Evolutionary conservation across 352 stramenopile genomes (phyloP).

Genomic region (Phytophthora megakarya): DNA sequence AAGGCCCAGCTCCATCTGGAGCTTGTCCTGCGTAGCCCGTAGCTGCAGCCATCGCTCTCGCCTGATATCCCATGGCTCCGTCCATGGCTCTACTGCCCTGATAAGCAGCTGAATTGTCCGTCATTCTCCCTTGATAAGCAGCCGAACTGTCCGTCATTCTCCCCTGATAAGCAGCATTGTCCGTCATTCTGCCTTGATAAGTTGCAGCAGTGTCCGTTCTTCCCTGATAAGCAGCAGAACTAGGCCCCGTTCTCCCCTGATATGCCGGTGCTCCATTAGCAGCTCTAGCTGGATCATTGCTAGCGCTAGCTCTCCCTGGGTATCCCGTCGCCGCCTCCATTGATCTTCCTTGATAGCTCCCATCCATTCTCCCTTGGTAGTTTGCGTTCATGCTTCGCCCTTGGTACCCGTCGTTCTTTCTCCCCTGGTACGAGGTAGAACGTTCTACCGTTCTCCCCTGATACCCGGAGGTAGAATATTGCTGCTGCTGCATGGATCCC

Average conservation of each 20-base stretch:
- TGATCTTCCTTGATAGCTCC: too few relatives aligned
- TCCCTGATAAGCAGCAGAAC: constrained; percentile 14
- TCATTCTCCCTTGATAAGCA: constrained; percentile 13
- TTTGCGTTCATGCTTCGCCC: constrained; percentile 4
- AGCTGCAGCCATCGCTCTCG: constrained; percentile 1
- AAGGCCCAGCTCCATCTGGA: not conserved
- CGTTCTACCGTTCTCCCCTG: constrained; percentile 18
- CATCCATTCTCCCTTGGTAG: constrained; percentile 7
- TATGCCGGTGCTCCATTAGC: not conserved
- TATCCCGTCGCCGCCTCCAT: not conserved
- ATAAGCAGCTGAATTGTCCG: constrained; percentile 4
- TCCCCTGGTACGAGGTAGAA: constrained; percentile 10
- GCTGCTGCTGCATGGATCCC: constrained; percentile 14
- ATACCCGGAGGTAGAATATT: constrained; percentile 13
- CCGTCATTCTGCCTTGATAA: constrained; percentile 14
- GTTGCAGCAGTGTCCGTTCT: not conserved
- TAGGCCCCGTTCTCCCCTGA: not conserved
- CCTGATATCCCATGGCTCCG: constrained; percentile 8
- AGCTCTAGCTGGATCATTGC: too few relatives aligned
- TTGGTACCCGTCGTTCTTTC: constrained; percentile 1
- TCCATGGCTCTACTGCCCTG: constrained; percentile 23
- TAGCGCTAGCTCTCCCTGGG: constrained; percentile 3
- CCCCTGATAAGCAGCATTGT: constrained; percentile 7
- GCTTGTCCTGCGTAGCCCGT: constrained; percentile 10
- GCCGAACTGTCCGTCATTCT: constrained; percentile 2